A percentile compares a stretch with the other conserved stretches of the same genome.
Conservation (phyloP, 768 basidiomycete genomes). For the Mycena leptocephala region DNA sequence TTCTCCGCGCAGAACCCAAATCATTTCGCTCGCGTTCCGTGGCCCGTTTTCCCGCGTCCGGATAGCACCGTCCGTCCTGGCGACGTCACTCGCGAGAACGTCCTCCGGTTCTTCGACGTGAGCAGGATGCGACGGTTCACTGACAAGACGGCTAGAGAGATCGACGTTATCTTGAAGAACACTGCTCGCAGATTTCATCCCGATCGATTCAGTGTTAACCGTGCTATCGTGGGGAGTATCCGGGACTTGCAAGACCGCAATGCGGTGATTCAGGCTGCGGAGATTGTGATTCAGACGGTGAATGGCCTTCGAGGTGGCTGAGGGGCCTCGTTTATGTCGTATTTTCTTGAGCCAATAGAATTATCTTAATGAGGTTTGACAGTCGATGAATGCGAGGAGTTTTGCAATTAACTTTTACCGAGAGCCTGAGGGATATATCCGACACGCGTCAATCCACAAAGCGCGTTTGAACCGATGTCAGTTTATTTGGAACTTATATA, state of each 20-base stretch:
- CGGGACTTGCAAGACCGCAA: background rate
- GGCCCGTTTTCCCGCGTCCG: background rate
- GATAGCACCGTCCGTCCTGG: background rate
- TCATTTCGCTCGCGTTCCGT: background rate
- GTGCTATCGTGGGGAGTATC: background rate
- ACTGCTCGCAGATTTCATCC: background rate
- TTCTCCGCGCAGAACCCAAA: background rate
- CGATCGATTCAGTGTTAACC: slow-evolving; percentile 4
- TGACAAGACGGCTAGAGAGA: background rate
- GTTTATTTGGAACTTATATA: no score
- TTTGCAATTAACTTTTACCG: no score
- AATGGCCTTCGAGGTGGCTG: background rate
- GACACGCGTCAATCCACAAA: no score
- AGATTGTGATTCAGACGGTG: background rate
- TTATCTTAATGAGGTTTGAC: no score
- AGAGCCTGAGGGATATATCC: no score
- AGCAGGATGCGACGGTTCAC: background rate
- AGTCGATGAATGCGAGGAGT: no score
- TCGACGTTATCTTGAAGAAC: background rate
- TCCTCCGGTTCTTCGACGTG: background rate
- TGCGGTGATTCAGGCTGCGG: background rate
- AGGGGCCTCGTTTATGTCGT: background rate
- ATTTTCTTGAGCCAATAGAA: no score
- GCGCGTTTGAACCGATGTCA: no score
- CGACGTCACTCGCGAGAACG: slow-evolving; percentile 6